phyloP scores from a whole-genome alignment of 2,329 filamentous ascomycete genomes.

The Fusarium clavum region DNA sequence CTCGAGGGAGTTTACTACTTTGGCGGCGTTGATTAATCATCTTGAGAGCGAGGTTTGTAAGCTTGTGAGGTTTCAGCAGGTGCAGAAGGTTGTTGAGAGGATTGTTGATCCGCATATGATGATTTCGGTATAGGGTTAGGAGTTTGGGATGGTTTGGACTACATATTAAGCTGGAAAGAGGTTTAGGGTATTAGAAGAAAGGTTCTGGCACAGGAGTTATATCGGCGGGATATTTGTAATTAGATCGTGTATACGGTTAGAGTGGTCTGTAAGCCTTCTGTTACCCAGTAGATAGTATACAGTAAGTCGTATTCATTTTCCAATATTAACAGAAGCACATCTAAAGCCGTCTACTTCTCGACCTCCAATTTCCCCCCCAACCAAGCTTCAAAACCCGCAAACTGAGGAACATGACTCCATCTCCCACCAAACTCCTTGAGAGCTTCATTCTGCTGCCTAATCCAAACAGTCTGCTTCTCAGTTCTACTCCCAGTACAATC shows the following conservation, averaged over 20 bases:
- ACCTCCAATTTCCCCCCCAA: constrained; percentile 43
- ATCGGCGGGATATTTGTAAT: background rate
- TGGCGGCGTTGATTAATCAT: constrained; percentile 57
- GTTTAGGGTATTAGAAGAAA: background rate
- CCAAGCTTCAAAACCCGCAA: constrained; percentile 61
- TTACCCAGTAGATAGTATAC: too few relatives aligned
- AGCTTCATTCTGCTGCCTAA: constrained; percentile 53
- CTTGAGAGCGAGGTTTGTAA: constrained; percentile 59
- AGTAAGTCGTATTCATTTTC: fast-evolving
- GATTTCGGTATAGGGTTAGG: background rate
- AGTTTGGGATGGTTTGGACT: too few relatives aligned
- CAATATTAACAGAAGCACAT: background rate
- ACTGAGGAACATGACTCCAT: constrained; percentile 57
- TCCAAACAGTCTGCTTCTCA: constrained; percentile 28
- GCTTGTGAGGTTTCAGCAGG: constrained; percentile 53
- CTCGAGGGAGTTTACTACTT: constrained; percentile 52
- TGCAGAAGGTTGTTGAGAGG: constrained; percentile 48
- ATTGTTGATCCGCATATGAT: constrained; percentile 29
- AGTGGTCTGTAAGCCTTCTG: background rate
- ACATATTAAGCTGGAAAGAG: background rate
- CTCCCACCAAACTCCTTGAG: constrained; percentile 57
- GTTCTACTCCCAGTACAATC: constrained; percentile 34
- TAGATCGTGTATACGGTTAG: background rate
- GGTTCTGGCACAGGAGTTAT: background rate
- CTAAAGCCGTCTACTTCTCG: background rate